Evolutionary conservation across 1,139 yeast genomes (phyloP), one percentile per base, ranked within the genome.

Genomic region (Entelexis sorbosivorans): DNA sequence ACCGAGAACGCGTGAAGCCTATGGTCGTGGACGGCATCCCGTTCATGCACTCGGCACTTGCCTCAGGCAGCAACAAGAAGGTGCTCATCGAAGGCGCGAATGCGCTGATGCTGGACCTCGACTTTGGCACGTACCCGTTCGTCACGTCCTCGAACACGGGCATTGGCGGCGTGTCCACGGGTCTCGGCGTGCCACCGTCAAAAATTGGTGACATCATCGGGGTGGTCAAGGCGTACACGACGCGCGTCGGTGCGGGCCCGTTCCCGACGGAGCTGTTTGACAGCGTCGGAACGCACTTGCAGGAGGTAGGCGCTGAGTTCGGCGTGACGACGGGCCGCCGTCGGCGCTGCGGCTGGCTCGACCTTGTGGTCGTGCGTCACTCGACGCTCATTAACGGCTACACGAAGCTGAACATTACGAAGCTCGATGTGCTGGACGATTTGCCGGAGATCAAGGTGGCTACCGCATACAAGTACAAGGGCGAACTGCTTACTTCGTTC

Each of bases 301-400:
- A 93, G 70, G 71, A 74, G 48, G 85, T 89, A 58, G 99, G 99
- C 63, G 95, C 91, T 53, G 96, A 91, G 71, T 87, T 68, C 65
- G 99, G 99, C 69, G 99, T 91, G 60, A 91, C 99, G 60, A 91
- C 99, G 42, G 98, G 99, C 59, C 84, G 99, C 74, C 89, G 89
- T 78, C 85, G 99, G 75, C 82, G 99, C 73, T 93, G 98, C 69
- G 99, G 99, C 52, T 91, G 99, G 99, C 79, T 91, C 64, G 99
- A 91, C 70, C 75, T 93, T 63, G 98, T 91, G 33, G 96, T 93
- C 38, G 74, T 91, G 69, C 85, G 83, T 69, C 91, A 91, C 72
- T 88, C 97, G 44, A 79, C 86, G 55, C 69, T 81, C 66, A 87
- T 91, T 69, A 91, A 91, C 66, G 98, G 98, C 52, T 91, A 89